Evolutionary conservation across 176 grass and related monocot genomes (phyloP).

Genomic region (Thinopyrum elongatum): DNA sequence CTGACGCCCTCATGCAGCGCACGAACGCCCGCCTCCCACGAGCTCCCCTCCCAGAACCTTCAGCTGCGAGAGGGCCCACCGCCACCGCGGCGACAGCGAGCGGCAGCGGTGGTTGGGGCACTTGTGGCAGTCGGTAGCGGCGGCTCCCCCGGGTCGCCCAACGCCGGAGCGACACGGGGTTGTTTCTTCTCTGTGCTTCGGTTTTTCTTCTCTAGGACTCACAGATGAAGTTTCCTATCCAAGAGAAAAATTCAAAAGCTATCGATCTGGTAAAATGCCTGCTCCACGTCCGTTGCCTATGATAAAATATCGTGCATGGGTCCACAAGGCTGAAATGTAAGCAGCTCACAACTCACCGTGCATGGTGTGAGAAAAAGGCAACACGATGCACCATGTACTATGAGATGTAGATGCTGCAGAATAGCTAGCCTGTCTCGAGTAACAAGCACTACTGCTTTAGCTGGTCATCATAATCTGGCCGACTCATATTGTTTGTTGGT

Average conservation of each 20-base stretch:
- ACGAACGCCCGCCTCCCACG: no score
- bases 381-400: conserved; percentile 14
- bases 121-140: no score
- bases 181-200: no score
- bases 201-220: neutral
- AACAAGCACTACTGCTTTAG: neutral
- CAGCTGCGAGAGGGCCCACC: no score
- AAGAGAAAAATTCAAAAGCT: conserved; percentile 30
- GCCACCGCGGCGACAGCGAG: no score
- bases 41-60: no score
- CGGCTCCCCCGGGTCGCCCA: no score
- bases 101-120: no score
- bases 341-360: conserved; percentile 8
- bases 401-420: conserved; percentile 23
- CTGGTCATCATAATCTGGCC: neutral
- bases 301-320: conserved; percentile 27
- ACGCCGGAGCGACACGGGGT: no score
- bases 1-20: no score
- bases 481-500: neutral
- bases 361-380: conserved; percentile 25
- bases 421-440: neutral
- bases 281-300: conserved; percentile 21
- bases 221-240: conserved; percentile 12
- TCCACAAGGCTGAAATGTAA: conserved; percentile 24
- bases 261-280: conserved; percentile 24